phyloP scores from a whole-genome alignment of 257 asterid genomes.

The Gentiana macrophylla region DNA sequence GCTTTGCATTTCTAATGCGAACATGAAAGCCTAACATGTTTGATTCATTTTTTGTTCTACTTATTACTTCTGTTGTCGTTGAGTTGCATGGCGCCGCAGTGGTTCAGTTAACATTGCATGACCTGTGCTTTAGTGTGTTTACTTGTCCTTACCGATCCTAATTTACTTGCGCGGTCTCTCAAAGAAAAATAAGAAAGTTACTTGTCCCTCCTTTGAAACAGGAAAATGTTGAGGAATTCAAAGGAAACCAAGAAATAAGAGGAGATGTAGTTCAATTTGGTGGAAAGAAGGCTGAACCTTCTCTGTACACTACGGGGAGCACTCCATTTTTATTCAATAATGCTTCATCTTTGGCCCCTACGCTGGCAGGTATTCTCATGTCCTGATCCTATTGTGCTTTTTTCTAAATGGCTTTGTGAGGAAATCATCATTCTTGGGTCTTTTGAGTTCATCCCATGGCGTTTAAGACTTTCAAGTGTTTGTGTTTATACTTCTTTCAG shows the following conservation, averaged over 20 bases:
- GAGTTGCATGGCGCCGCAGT: no score
- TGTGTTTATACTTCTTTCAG: neutral
- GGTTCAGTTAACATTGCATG: no score
- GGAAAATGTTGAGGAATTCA: slow-evolving; percentile 42
- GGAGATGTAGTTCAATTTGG: slow-evolving; percentile 25
- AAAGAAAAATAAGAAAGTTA: neutral
- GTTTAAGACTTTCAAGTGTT: neutral
- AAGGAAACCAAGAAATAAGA: slow-evolving; percentile 28
- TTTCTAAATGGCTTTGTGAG: slow-evolving; percentile 11
- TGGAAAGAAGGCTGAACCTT: slow-evolving; percentile 28
- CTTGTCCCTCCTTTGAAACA: slow-evolving; percentile 19
- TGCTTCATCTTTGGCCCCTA: slow-evolving; percentile 31
- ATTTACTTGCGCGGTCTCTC: no score
- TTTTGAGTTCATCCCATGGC: neutral
- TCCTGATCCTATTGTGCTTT: slow-evolving; percentile 18
- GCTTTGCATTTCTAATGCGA: no score
- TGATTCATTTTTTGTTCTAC: no score
- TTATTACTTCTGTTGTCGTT: no score
- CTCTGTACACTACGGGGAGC: slow-evolving; percentile 24
- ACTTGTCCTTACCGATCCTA: no score
- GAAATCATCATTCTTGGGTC: slow-evolving; percentile 10
- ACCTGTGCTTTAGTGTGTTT: no score
- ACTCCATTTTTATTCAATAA: slow-evolving; percentile 29
- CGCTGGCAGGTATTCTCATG: slow-evolving; percentile 46
- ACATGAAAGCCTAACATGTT: no score